These are phyloP conservation scores for Poa annua DNA, from an alignment of 176 grass and related monocot species.

Conservation along the genomic window DNA sequence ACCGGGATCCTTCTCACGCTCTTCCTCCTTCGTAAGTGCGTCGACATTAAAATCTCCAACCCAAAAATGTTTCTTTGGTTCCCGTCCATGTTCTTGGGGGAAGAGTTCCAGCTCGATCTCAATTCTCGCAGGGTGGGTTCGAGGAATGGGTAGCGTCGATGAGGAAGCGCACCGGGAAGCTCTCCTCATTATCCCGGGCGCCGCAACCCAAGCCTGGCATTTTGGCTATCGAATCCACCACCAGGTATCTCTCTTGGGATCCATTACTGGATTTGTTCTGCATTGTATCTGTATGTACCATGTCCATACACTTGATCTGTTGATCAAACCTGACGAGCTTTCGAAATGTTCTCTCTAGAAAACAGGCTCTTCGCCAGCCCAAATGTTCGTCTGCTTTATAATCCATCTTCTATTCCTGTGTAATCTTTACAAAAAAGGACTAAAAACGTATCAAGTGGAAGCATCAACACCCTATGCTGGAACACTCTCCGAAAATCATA, in stretches of 20 bases:
- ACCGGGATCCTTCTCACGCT: slow-evolving; percentile 46
- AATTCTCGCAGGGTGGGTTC: slow-evolving; percentile 46
- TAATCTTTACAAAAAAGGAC: background rate
- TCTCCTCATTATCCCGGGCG: slow-evolving; percentile 7
- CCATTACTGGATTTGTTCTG: background rate
- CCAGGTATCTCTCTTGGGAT: slow-evolving; percentile 34
- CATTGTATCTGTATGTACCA: background rate
- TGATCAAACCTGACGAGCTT: background rate
- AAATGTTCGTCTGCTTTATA: background rate
- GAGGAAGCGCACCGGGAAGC: slow-evolving; percentile 52
- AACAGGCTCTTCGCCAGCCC: background rate
- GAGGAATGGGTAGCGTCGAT: slow-evolving; percentile 69
- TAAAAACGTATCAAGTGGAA: background rate
- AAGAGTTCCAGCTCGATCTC: background rate
- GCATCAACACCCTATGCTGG: background rate
- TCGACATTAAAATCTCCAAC: background rate
- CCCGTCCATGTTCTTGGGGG: background rate
- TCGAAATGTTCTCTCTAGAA: background rate
- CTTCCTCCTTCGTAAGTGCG: slow-evolving; percentile 56
- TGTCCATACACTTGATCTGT: background rate
- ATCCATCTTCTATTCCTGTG: background rate
- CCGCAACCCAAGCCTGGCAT: background rate
- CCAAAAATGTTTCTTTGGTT: background rate
- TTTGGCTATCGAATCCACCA: slow-evolving; percentile 41
- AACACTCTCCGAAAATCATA: background rate